Conservation (phyloP, 371 early-diverging fungal genomes). For the Apophysomyces sp. region DNA sequence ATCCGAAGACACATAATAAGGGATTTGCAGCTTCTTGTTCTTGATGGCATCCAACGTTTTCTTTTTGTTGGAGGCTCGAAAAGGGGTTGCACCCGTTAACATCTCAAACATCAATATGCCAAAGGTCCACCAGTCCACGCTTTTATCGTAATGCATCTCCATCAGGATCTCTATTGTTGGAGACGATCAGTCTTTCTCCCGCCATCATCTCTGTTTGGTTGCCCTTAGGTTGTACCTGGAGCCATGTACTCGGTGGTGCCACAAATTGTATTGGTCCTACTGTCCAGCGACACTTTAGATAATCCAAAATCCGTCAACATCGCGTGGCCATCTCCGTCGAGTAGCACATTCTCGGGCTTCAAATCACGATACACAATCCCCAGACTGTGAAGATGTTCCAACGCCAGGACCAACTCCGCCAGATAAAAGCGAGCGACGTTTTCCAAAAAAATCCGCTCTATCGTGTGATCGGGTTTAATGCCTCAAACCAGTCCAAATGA, state of each 20-base stretch:
- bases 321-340: conserved; percentile 80
- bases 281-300: conserved; percentile 76
- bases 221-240: conserved; percentile 45
- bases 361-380: conserved; percentile 90
- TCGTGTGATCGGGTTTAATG: not conserved
- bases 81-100: conserved; percentile 64
- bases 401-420: conserved; percentile 81
- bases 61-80: conserved; percentile 64
- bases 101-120: conserved; percentile 92
- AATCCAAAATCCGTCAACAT: conserved; percentile 94
- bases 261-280: conserved; percentile 76
- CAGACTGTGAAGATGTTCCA: conserved; percentile 86
- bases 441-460: conserved; percentile 83
- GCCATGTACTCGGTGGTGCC: conserved; percentile 92
- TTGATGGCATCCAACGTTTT: conserved; percentile 80
- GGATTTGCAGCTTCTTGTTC: conserved; percentile 70
- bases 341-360: conserved; percentile 89
- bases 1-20: conserved; percentile 68
- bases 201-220: not conserved
- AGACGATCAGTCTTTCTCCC: not conserved
- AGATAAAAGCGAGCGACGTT: conserved; percentile 81
- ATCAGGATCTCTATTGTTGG: conserved; percentile 68
- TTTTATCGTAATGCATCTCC: conserved; percentile 79
- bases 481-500: not conserved
- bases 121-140: conserved; percentile 94